A percentile compares a stretch with the other conserved stretches of the same genome.
These are phyloP conservation scores for Trichoderma parareesei DNA, from an alignment of 495 filamentous ascomycete species.

Conservation along the genomic window DNA sequence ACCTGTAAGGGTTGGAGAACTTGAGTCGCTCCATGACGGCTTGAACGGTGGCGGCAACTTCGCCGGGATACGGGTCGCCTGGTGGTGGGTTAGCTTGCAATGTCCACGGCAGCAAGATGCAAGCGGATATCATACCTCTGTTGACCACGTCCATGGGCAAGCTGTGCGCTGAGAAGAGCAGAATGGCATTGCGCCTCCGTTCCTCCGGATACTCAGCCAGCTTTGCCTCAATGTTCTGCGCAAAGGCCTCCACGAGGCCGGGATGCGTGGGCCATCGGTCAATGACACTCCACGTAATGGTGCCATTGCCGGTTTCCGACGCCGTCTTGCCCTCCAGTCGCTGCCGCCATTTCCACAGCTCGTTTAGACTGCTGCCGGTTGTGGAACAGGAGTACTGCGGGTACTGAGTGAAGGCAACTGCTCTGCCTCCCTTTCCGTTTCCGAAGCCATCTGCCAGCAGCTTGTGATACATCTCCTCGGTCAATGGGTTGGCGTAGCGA, in stretches of 20 bases:
- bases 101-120: neutral
- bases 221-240: slow-evolving; percentile 77
- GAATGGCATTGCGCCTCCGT: slow-evolving; percentile 64
- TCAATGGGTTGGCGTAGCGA: slow-evolving; percentile 88
- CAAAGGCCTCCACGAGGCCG: slow-evolving; percentile 86
- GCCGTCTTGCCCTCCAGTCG: slow-evolving; percentile 68
- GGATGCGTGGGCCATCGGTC: slow-evolving; percentile 92
- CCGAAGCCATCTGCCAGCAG: slow-evolving; percentile 86
- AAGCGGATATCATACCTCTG: slow-evolving; percentile 46
- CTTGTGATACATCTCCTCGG: slow-evolving; percentile 80
- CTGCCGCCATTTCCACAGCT: slow-evolving; percentile 93
- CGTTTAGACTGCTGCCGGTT: slow-evolving; percentile 91
- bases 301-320: slow-evolving; percentile 46
- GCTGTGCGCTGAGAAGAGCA: slow-evolving; percentile 93
- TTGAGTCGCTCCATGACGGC: slow-evolving; percentile 89
- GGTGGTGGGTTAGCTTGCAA: neutral
- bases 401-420: slow-evolving; percentile 97
- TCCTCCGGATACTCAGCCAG: slow-evolving; percentile 77
- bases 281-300: slow-evolving; percentile 94
- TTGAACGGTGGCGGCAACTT: slow-evolving; percentile 94
- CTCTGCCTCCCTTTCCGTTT: slow-evolving; percentile 74
- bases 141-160: slow-evolving; percentile 96
- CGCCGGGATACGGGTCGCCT: slow-evolving; percentile 94
- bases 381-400: slow-evolving; percentile 99
- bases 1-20: slow-evolving; percentile 79